phyloP scores from a whole-genome alignment of 1,284 basidiomycete species.

The Puccinia polysora region DNA sequence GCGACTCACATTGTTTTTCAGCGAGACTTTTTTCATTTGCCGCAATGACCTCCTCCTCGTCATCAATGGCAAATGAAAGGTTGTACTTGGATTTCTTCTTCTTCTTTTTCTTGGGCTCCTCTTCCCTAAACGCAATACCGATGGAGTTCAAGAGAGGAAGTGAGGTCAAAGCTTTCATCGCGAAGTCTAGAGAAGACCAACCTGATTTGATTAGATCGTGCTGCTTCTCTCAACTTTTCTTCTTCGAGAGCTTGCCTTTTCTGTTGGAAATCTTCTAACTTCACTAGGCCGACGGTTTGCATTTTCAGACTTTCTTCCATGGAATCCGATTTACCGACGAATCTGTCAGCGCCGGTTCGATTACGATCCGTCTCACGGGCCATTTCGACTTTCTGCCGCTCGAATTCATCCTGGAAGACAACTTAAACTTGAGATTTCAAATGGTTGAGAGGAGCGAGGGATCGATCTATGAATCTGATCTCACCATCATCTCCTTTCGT shows the following conservation, averaged over 20 bases:
- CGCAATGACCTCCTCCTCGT: constrained; percentile 58
- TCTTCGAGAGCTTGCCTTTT: constrained; percentile 85
- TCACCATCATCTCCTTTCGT: constrained; percentile 66
- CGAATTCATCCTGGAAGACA: constrained; percentile 74
- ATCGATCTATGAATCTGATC: constrained; percentile 9
- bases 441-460: too few relatives aligned
- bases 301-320: constrained; percentile 92
- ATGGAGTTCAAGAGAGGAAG: background rate
- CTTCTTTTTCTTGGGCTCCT: constrained; percentile 61
- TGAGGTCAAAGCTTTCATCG: background rate
- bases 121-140: constrained; percentile 61
- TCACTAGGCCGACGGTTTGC: constrained; percentile 86
- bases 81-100: constrained; percentile 72
- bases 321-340: constrained; percentile 87
- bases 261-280: constrained; percentile 74
- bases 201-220: constrained; percentile 53
- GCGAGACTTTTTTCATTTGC: constrained; percentile 47
- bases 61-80: constrained; percentile 82
- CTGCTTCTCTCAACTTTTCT: constrained; percentile 81
- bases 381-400: constrained; percentile 78
- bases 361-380: constrained; percentile 56
- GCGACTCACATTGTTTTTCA: constrained; percentile 50
- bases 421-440: too few relatives aligned
- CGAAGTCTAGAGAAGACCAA: background rate
- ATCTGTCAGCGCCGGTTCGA: constrained; percentile 63